Base-by-base conservation (phyloP, 208 protist species). In the Lotmaria passim region DNA sequence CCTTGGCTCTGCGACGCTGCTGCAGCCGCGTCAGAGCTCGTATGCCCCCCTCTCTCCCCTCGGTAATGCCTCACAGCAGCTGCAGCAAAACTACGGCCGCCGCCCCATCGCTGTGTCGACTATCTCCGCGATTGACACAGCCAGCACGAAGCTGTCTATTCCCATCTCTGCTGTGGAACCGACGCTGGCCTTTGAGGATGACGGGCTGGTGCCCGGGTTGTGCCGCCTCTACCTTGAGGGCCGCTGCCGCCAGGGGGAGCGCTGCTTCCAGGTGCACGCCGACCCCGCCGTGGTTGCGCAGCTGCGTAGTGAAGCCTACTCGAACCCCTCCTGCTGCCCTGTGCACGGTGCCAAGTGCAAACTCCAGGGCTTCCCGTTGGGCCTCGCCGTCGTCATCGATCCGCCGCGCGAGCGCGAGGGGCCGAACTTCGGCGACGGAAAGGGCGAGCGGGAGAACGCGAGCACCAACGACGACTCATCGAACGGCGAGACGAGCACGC, bases 211-310 rank as follows among this genome's bases (percentile, higher is more conserved):
- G 47, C 91, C 88, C 0, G 87, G 87, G 12, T 57, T 96, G 50
- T 96, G 91, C 65, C 82, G 87, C 2, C 84, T 96, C 19, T 91
- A 87, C 62, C 59, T 96, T 11, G 83, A 93, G 34, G 89, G 89
- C 12, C 75, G 83, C 21, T 96, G 91, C 75, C 78, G 87, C 12
- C 88, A 93, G 52, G 85, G 82, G 0, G 56, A 74, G 11, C 76
- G 78, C 14, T 96, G 91, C 78, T 92, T 81, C 69, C 89, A 94
- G 56, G 85, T 96, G n/a, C 91, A 96, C 70, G 87, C 80, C 11
- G 55, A 92, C 62, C 80, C 81, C 0, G 67, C 59, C 38, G 79
- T 92, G 14, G 58, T 96, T 7, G 74, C 86, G 28, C 43, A 64
- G 55, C 78, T 94, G 31, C 82, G 91, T 14, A 65, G 75, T 5